phyloP scores from a whole-genome alignment of 2,329 filamentous ascomycete species.

The Tolypocladium capitatum region DNA sequence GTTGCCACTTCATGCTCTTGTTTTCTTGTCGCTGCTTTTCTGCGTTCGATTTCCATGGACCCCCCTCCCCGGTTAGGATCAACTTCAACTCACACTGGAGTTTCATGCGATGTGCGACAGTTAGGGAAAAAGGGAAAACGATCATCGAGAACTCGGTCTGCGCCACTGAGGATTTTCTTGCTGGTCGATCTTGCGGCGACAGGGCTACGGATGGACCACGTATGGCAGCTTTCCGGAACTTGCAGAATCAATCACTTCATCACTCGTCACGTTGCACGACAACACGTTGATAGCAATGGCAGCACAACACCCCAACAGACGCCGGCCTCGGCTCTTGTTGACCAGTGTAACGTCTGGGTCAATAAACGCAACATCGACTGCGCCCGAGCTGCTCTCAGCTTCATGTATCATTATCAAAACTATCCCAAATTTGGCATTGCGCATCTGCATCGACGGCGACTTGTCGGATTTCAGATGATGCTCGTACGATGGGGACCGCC shows the following conservation, averaged over 20 bases:
- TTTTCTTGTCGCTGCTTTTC: conserved; percentile 12
- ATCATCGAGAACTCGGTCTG: conserved; percentile 21
- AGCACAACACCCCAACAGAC: conserved; percentile 20
- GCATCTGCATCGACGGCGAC: conserved; percentile 13
- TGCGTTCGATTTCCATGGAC: conserved; percentile 16
- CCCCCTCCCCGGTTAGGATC: conserved; percentile 12
- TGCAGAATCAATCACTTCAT: conserved; percentile 26
- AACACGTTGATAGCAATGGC: conserved; percentile 23
- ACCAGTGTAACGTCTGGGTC: conserved; percentile 19
- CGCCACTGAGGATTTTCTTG: conserved; percentile 19
- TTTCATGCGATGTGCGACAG: conserved; percentile 24
- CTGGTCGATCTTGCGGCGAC: conserved; percentile 24
- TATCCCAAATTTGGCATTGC: conserved; percentile 12
- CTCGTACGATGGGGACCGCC: conserved; percentile 4
- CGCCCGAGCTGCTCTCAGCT: conserved; percentile 15
- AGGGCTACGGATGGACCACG: conserved; percentile 22
- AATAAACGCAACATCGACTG: conserved; percentile 19
- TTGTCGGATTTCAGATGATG: conserved; percentile 11
- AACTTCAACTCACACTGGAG: conserved; percentile 21
- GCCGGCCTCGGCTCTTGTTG: conserved; percentile 18
- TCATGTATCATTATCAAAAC: conserved; percentile 15
- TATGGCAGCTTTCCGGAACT: conserved; percentile 26
- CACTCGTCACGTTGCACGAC: conserved; percentile 24
- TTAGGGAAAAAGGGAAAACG: conserved; percentile 20
- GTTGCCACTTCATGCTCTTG: conserved; percentile 12